Evolutionary conservation across 139 green algal species (phyloP).

Genomic region (Desmodesmus armatus): DNA sequence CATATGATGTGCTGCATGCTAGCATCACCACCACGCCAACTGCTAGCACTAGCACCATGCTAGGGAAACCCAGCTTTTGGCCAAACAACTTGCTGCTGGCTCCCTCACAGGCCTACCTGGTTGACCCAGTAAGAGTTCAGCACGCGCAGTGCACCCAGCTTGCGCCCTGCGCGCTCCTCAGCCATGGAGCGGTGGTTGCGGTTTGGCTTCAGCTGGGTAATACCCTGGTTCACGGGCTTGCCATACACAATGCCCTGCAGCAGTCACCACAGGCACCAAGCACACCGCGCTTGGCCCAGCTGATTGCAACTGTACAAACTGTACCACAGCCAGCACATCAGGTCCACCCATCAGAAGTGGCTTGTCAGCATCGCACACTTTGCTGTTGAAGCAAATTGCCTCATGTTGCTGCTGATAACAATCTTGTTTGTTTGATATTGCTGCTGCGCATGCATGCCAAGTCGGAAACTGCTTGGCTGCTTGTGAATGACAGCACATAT

Average conservation of each 20-base stretch:
- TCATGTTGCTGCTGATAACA: no score
- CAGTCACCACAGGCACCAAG: no score
- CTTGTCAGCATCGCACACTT: background rate
- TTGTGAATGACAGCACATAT: no score
- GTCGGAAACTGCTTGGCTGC: background rate
- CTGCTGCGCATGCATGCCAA: background rate
- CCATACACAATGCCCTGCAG: slow-evolving; percentile 96
- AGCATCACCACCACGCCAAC: no score
- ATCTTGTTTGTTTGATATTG: background rate
- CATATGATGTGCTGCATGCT: no score
- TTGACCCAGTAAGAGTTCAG: slow-evolving; percentile 99
- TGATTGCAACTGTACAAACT: background rate
- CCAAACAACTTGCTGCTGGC: no score
- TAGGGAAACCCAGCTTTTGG: no score
- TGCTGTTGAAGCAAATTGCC: no score
- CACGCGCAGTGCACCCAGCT: slow-evolving; percentile 94
- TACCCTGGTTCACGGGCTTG: slow-evolving; percentile 98
- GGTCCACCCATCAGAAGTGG: background rate
- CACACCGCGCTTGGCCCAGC: background rate
- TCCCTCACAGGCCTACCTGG: slow-evolving; percentile 72
- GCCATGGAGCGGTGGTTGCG: slow-evolving; percentile 94
- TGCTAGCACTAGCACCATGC: no score
- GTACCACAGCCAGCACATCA: no score
- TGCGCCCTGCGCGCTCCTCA: slow-evolving; percentile 97
- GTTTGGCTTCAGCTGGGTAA: slow-evolving; percentile 97